Percentiles rank a stretch among this genome's conserved stretches.
Conservation (phyloP, 2,329 filamentous ascomycete genomes). For the Colletotrichum scovillei region DNA sequence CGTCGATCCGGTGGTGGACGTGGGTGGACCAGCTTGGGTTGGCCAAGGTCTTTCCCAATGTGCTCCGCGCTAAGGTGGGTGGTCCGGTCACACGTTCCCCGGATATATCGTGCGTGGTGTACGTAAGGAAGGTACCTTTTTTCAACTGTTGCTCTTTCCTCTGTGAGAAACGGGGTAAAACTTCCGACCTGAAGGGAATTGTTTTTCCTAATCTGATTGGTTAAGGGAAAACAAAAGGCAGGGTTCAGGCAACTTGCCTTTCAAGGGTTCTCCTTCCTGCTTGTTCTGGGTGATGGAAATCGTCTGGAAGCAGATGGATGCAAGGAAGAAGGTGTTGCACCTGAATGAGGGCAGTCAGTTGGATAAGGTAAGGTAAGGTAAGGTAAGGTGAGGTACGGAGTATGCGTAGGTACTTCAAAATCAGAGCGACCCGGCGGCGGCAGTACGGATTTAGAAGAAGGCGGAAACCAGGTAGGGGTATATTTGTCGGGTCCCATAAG, state of each 20-base stretch:
- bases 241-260: neutral
- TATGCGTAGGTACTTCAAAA: neutral
- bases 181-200: neutral
- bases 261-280: neutral
- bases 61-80: conserved; percentile 15
- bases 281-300: neutral
- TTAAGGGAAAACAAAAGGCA: too few relatives aligned
- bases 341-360: neutral
- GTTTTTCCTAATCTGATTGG: neutral
- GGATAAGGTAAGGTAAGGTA: neutral
- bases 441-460: neutral
- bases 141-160: neutral
- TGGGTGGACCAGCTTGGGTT: neutral
- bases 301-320: neutral
- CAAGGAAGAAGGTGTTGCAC: neutral
- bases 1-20: conserved; percentile 8
- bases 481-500: conserved; percentile 11
- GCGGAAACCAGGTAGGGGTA: neutral
- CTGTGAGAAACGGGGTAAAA: neutral
- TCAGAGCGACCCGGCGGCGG: neutral
- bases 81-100: conserved; percentile 9
- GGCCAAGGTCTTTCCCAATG: conserved; percentile 4
- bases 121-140: neutral
- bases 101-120: neutral
- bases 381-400: too few relatives aligned